Evolutionary conservation across 1,284 basidiomycete species (phyloP).

Genomic region (Cutaneotrichosporon spelunceum): DNA sequence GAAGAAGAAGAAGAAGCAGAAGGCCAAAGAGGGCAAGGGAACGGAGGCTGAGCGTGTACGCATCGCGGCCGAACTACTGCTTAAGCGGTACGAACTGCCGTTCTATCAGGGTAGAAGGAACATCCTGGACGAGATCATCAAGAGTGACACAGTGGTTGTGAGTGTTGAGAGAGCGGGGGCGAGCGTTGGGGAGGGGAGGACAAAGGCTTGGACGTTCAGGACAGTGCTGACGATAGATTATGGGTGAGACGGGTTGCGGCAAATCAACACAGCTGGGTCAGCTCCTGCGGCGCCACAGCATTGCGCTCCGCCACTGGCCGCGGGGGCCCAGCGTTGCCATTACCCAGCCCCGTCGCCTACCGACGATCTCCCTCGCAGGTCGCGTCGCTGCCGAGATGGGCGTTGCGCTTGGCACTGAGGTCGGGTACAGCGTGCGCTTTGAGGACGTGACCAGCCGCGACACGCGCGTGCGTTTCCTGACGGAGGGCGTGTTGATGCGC

Average conservation of each 20-base stretch:
- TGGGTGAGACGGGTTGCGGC: conserved; percentile 96
- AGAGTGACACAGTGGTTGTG: conserved; percentile 78
- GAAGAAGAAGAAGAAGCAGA: conserved; percentile 11
- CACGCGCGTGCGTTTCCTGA: conserved; percentile 86
- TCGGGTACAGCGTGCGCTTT: conserved; percentile 95
- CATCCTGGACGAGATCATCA: conserved; percentile 67
- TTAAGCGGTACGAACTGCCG: conserved; percentile 67
- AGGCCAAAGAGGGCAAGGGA: conserved; percentile 13
- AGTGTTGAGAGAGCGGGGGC: conserved; percentile 16
- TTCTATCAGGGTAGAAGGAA: conserved; percentile 73
- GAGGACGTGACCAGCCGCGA: conserved; percentile 70
- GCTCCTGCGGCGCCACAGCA: conserved; percentile 63
- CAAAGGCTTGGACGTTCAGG: not conserved
- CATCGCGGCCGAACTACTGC: conserved; percentile 54
- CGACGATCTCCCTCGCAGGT: conserved; percentile 84
- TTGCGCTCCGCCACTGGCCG: conserved; percentile 33
- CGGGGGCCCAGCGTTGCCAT: conserved; percentile 70
- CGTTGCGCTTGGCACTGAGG: conserved; percentile 63
- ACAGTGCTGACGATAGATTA: conserved; percentile 52
- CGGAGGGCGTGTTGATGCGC: conserved; percentile 93
- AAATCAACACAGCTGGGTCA: conserved; percentile 97
- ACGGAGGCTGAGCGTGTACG: conserved; percentile 26
- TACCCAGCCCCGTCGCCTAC: conserved; percentile 91
- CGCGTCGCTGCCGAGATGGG: conserved; percentile 86
- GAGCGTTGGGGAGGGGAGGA: not conserved